Percentiles rank a stretch among this genome's conserved stretches.
Evolutionary conservation across 129 eudicot genomes (phyloP).

Genomic region (Pulicaria dysenterica): DNA sequence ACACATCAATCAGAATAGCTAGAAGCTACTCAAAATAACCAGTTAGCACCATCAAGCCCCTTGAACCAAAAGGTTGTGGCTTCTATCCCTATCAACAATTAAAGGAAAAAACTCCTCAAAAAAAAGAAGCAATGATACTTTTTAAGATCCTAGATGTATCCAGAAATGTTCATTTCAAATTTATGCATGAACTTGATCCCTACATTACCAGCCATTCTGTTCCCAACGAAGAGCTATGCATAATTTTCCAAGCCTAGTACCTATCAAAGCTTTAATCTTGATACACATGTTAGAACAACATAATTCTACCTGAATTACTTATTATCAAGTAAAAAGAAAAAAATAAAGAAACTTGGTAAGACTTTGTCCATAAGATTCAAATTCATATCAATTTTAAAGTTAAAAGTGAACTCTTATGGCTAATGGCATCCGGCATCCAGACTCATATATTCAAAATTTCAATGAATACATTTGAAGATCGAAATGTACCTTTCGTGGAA

Average conservation of each 20-base stretch:
- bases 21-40: slow-evolving; percentile 2
- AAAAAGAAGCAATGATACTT: not conserved
- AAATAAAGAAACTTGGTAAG: not conserved
- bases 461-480: not conserved
- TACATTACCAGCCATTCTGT: not conserved
- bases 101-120: not conserved
- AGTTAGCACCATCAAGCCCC: not conserved
- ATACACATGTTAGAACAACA: not conserved
- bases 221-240: slow-evolving; percentile 1
- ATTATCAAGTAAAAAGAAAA: not conserved
- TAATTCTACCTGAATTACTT: not conserved
- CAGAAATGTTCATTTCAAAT: not conserved
- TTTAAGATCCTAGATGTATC: not conserved
- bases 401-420: slow-evolving; percentile 5
- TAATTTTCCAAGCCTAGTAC: not conserved
- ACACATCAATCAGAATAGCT: not conserved
- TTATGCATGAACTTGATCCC: slow-evolving; percentile 14
- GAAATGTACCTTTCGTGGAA: slow-evolving; percentile 56
- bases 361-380: not conserved
- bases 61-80: slow-evolving; percentile 10
- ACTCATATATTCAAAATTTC: not conserved
- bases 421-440: not conserved
- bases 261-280: not conserved
- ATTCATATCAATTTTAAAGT: slow-evolving; percentile 9
- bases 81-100: not conserved